Conservation (phyloP, 371 early-diverging fungal genomes). For the Syncephalastrum contaminatum region DNA sequence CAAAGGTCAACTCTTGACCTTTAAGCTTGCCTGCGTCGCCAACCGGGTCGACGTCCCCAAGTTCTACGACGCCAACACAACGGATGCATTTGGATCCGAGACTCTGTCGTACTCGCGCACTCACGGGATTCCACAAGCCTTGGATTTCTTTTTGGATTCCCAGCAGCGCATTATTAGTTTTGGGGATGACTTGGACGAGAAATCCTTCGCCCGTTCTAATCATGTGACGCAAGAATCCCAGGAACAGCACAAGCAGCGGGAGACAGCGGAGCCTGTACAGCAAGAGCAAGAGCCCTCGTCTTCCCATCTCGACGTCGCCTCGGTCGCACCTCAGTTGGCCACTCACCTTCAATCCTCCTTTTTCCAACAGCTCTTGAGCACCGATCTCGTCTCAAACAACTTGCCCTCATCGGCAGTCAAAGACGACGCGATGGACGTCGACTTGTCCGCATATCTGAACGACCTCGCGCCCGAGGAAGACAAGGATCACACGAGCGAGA, state of each 20-base stretch:
- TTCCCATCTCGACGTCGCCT: conserved; percentile 7
- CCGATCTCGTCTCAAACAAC: conserved; percentile 17
- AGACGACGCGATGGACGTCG: conserved; percentile 3
- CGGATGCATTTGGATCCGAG: conserved; percentile 11
- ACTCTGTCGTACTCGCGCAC: conserved; percentile 5
- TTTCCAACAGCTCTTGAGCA: conserved; percentile 27
- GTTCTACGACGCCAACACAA: conserved; percentile 26
- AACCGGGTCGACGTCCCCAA: conserved; percentile 39
- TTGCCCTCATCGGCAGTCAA: neutral
- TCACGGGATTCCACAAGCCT: conserved; percentile 14
- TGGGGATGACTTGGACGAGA: conserved; percentile 1
- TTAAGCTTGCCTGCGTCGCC: conserved; percentile 36
- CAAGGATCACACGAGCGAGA: neutral
- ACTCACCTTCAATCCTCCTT: conserved; percentile 33
- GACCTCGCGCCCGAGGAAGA: conserved; percentile 6
- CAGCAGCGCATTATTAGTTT: conserved; percentile 13
- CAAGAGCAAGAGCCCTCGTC: neutral
- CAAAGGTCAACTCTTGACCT: conserved; percentile 27
- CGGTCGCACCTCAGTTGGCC: conserved; percentile 35
- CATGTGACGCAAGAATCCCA: conserved; percentile 19
- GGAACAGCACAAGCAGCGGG: neutral
- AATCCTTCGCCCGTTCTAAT: conserved; percentile 51
- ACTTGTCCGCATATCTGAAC: conserved; percentile 6
- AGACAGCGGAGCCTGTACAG: neutral
- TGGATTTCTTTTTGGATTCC: conserved; percentile 19